These are phyloP conservation scores for Abortiporus biennis DNA, from an alignment of 1,284 basidiomycete genomes.

Conservation along the genomic window DNA sequence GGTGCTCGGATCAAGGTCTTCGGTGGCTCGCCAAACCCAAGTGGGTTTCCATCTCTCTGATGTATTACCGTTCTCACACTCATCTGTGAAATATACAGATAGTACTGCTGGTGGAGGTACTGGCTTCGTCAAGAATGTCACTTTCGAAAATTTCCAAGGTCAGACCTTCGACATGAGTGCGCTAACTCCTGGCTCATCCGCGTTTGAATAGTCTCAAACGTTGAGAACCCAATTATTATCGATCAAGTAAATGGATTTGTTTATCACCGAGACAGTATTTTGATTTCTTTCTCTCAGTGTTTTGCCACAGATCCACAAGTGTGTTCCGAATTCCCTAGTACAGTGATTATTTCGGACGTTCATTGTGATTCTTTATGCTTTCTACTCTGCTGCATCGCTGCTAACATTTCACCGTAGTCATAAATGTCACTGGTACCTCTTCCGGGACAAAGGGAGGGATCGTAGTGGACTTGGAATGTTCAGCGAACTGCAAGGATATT, in stretches of 20 bases:
- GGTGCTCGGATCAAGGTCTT: conserved; percentile 67
- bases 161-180: neutral
- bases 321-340: conserved; percentile 47
- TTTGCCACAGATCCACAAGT: conserved; percentile 40
- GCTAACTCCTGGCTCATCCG: neutral
- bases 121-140: conserved; percentile 55
- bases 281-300: conserved; percentile 34
- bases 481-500: conserved; percentile 30
- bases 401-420: conserved; percentile 12
- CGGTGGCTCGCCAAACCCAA: conserved; percentile 35
- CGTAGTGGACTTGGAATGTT: conserved; percentile 34
- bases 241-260: conserved; percentile 33
- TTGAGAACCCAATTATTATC: conserved; percentile 51
- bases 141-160: conserved; percentile 38
- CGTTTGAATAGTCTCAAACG: conserved; percentile 31
- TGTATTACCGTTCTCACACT: neutral
- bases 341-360: conserved; percentile 38
- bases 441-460: conserved; percentile 29
- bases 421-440: conserved; percentile 33
- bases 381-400: neutral
- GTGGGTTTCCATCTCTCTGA: conserved; percentile 14
- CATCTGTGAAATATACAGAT: conserved; percentile 10
- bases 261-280: neutral
- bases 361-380: conserved; percentile 21
- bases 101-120: conserved; percentile 44